These are phyloP conservation scores for Chlamydomonas incerta DNA, from an alignment of 139 green algal genomes.

Conservation along the genomic window DNA sequence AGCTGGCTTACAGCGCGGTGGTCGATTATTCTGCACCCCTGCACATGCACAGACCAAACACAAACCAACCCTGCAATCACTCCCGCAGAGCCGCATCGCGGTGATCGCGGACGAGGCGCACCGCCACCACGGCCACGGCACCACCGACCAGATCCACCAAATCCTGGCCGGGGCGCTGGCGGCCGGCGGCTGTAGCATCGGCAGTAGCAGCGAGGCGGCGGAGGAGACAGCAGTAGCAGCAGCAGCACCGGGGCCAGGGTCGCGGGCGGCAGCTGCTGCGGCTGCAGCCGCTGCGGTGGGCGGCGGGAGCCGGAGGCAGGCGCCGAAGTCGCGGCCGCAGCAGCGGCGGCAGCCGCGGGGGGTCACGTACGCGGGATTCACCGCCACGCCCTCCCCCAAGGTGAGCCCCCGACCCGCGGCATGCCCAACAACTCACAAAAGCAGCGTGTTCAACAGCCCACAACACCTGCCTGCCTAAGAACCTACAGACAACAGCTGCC, in stretches of 20 bases:
- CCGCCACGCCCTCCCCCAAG: conserved; percentile 49
- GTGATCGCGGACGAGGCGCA: conserved; percentile 63
- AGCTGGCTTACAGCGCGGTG: too few species aligned
- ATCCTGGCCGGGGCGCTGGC: conserved; percentile 34
- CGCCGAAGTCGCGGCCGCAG: background rate
- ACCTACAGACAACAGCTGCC: too few species aligned
- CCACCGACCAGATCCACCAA: conserved; percentile 44
- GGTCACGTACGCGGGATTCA: conserved; percentile 60
- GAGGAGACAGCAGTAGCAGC: background rate
- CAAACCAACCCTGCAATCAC: too few species aligned
- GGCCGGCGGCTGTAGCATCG: background rate
- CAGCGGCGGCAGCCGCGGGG: conserved; percentile 27
- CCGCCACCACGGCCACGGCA: conserved; percentile 54
- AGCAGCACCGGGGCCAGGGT: too few species aligned
- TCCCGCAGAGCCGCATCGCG: conserved; percentile 45
- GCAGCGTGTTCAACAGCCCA: too few species aligned
- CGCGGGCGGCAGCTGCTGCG: background rate
- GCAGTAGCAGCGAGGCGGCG: background rate
- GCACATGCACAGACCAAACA: too few species aligned
- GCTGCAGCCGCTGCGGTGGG: too few species aligned
- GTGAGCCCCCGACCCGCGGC: too few species aligned
- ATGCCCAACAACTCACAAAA: too few species aligned
- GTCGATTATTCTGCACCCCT: too few species aligned
- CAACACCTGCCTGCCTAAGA: too few species aligned
- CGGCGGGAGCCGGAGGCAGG: too few species aligned